Evolutionary conservation across 768 basidiomycete species (phyloP), one percentile per base, ranked within the genome.

Genomic region (Rhodotorula graminis): DNA sequence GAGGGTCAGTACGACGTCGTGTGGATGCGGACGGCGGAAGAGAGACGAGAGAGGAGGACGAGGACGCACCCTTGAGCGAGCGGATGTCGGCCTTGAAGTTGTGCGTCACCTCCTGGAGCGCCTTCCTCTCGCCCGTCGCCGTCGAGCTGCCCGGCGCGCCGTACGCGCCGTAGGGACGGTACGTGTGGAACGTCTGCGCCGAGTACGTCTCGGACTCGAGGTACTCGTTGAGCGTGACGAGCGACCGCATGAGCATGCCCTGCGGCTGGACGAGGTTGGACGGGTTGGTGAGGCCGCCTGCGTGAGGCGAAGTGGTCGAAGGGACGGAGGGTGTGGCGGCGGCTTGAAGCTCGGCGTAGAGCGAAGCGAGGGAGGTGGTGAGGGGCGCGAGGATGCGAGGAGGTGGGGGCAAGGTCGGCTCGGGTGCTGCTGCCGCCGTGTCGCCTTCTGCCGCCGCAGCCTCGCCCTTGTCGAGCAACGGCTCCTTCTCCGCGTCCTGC

Each of bases 221-320:
- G 66, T 65, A 70, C 25, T 70, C 65, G 62, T 70, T 70, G 58
- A 74, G 64, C 15, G 65, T 67, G 16, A 70, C 69, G 59, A 74
- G 67, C 21, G 73, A 64, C 9, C 69, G 65, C 31, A 70, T 55
- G 33, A 74, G 65, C 52, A 53, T 67, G 6, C 65, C 73, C 29
- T 56, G 58, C 42, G 73, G 73, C 44, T 64, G 65, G 49, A 67
- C 73, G 66, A 72, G 71, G 67, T 72, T 72, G 7, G 69, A 67
- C n/a, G 65, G 69, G 69, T 66, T 67, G 37, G 56, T 23, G 44
- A 46, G 44, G 44, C 44, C 44, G 44, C 44, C 44, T 2, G 44
- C 44, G 44, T 46, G 44, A 6, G 44, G 44, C 33, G 31, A 18
- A 19, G 56, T 10, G 25, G 57, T 56, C 27, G n/a, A 33, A 1